A percentile compares a stretch with the other conserved stretches of the same genome.
phyloP scores from a whole-genome alignment of 306 rosid genomes.

The Corylus heterophylla region DNA sequence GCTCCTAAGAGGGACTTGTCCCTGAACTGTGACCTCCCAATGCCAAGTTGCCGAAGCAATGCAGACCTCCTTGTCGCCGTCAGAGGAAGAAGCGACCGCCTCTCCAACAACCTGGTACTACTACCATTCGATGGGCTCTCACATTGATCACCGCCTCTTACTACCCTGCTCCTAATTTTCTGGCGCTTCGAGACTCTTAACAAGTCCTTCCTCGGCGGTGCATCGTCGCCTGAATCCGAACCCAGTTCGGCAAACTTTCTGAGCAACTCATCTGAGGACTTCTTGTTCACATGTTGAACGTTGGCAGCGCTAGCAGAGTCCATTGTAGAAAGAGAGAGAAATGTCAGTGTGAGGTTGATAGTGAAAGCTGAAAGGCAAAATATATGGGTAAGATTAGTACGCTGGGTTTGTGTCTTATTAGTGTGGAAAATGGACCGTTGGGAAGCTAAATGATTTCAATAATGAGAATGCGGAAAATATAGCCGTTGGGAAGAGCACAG shows the following conservation, averaged over 20 bases:
- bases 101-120: constrained; percentile 41
- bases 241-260: constrained; percentile 59
- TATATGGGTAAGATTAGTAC: neutral
- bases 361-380: neutral
- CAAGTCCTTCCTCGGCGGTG: constrained; percentile 22
- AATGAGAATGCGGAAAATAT: constrained; percentile 21
- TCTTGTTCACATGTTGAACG: constrained; percentile 70
- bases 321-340: constrained; percentile 31
- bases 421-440: constrained; percentile 43
- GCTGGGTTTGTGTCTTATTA: constrained; percentile 8
- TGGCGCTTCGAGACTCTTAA: constrained; percentile 31
- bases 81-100: constrained; percentile 60
- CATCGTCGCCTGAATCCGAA: constrained; percentile 24
- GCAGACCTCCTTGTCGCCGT: constrained; percentile 41
- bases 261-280: constrained; percentile 83
- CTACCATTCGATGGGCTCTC: constrained; percentile 39
- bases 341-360: neutral
- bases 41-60: constrained; percentile 51
- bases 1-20: constrained; percentile 63
- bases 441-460: constrained; percentile 29
- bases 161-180: constrained; percentile 30
- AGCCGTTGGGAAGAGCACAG: constrained; percentile 37
- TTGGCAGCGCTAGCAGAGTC: constrained; percentile 37
- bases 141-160: constrained; percentile 21
- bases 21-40: constrained; percentile 45